Conservation (phyloP, 768 basidiomycete species). For the Tricholoma hemisulphureum region DNA sequence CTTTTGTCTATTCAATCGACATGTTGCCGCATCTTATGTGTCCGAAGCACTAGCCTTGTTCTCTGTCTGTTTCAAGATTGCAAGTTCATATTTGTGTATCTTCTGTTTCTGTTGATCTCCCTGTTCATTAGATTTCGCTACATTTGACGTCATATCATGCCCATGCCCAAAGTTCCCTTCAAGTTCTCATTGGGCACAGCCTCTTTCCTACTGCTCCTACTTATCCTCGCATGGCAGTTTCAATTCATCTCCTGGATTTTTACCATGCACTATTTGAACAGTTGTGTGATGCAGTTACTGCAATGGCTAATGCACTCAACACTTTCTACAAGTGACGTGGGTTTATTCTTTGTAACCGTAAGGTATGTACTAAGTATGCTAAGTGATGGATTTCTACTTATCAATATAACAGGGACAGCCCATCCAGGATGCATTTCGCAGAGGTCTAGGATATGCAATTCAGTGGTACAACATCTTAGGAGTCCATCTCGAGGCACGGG, state of each 20-base stretch:
- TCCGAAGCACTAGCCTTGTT: background rate
- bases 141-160: constrained; percentile 21
- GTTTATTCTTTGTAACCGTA: no score
- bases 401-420: constrained; percentile 19
- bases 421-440: constrained; percentile 30
- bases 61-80: no score
- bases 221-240: no score
- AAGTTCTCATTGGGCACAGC: constrained; percentile 26
- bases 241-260: constrained; percentile 30
- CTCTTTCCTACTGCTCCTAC: constrained; percentile 31
- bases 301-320: constrained; percentile 23
- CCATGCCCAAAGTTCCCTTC: constrained; percentile 17
- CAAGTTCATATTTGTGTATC: background rate
- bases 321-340: constrained; percentile 26
- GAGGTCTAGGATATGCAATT: constrained; percentile 14
- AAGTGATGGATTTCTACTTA: background rate
- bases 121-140: no score
- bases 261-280: constrained; percentile 33
- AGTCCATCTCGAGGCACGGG: no score
- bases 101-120: background rate
- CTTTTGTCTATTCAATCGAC: background rate
- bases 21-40: background rate
- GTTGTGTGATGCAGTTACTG: constrained; percentile 35
- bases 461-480: constrained; percentile 15
- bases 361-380: no score